Evolutionary conservation across 768 basidiomycete species (phyloP), one percentile per base, ranked within the genome.

Genomic region (Leccinum aurantiacum): DNA sequence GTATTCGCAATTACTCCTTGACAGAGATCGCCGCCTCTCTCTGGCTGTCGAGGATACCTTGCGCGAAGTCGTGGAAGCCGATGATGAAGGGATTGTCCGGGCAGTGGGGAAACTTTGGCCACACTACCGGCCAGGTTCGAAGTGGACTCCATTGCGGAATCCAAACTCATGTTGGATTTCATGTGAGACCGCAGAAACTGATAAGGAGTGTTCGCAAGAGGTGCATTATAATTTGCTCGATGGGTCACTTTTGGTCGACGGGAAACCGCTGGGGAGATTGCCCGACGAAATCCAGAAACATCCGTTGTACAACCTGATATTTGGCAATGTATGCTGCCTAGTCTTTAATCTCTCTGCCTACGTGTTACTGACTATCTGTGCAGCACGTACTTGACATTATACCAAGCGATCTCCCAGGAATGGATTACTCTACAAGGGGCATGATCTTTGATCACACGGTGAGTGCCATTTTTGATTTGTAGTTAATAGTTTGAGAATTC

Each of bases 1-100:
- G 8, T 52, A 55, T 55, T 69, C 63, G 0, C 60, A 48, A 10
- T 29, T 64, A 13, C 64, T 75, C 27, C 60, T 73, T 15, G 67
- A 71, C n/a, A 68, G 76, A 11, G 70, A 78, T 48, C 57, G 66
- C 17, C 69, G 74, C 14, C 56, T 75, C 27, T 67, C 76, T 6
- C 57, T 71, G 24, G 53, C 25, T 6, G 41, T 78, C 4, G 67
- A 72, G 57, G 24, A 46, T 5, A 15, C 56, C 13, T 5, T 70
- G 9, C 41, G 49, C 1, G 29, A 50, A 22, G 17, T 53, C 22
- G 60, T 65, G 15, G 48, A 41, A 22, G 56, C 58, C 1, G 60
- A 55, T 7, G 2, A 14, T 33, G 22, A 27, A 27, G 71, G 69
- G 2, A 48, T 74, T 4, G 54, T 70, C 51, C 56, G 47, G 24